Evolutionary conservation across 805 yeast species (phyloP).

Genomic region (Ogataea naganishii): DNA sequence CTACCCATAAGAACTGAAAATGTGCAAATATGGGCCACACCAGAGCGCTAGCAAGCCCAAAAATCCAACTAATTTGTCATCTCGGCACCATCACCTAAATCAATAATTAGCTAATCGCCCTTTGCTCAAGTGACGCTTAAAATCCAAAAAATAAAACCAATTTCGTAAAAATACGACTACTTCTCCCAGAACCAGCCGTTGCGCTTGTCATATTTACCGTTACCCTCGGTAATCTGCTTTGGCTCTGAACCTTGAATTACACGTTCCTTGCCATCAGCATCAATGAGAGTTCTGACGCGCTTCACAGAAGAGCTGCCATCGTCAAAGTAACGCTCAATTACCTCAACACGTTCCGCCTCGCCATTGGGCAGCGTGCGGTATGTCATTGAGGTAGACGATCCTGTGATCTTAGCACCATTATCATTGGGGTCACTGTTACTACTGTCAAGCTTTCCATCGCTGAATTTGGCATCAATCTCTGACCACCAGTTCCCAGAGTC

Average conservation of each 20-base stretch:
- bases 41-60: too few relatives aligned
- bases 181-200: conserved; percentile 24
- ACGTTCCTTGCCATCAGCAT: conserved; percentile 27
- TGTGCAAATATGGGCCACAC: too few relatives aligned
- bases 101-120: conserved; percentile 1
- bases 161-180: not conserved
- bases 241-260: conserved; percentile 6
- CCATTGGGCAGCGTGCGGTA: conserved; percentile 33
- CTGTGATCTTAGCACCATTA: conserved; percentile 21
- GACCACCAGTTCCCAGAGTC: not conserved
- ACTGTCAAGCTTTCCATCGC: conserved; percentile 12
- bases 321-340: conserved; percentile 25
- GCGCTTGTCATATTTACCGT: not conserved
- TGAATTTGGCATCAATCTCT: not conserved
- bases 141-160: not conserved
- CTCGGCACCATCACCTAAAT: too few relatives aligned
- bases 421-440: conserved; percentile 8
- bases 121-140: too few relatives aligned
- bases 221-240: not conserved
- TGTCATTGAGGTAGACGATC: conserved; percentile 28
- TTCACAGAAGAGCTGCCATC: conserved; percentile 35
- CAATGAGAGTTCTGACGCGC: conserved; percentile 28
- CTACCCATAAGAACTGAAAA: too few relatives aligned
- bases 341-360: conserved; percentile 30
- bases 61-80: too few relatives aligned